Percentiles rank a stretch among this genome's conserved stretches.
Evolutionary conservation across 2,329 filamentous ascomycete species (phyloP).

Genomic region (Ophiosphaerella herpotricha): DNA sequence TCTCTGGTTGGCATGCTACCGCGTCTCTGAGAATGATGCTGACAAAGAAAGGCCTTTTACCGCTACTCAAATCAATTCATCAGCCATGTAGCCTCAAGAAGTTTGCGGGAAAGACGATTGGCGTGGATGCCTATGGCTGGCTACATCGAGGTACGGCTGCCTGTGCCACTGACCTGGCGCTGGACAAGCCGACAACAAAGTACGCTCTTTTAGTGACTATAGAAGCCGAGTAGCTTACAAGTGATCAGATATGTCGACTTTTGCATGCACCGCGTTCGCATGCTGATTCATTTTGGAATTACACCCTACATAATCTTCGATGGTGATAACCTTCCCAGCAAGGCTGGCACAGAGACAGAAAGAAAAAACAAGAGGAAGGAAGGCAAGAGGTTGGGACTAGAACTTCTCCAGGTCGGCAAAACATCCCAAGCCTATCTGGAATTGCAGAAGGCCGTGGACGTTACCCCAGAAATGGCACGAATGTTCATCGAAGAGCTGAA

Average conservation of each 20-base stretch:
- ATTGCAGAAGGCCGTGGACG: slow-evolving; percentile 92
- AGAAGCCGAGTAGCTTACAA: slow-evolving; percentile 12
- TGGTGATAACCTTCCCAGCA: slow-evolving; percentile 92
- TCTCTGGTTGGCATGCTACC: slow-evolving; percentile 38
- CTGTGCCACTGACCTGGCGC: slow-evolving; percentile 87
- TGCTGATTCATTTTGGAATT: slow-evolving; percentile 91
- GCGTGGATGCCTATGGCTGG: slow-evolving; percentile 98
- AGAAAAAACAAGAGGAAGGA: slow-evolving; percentile 77
- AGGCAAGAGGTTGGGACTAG: slow-evolving; percentile 74
- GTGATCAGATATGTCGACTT: slow-evolving; percentile 81
- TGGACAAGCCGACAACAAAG: slow-evolving; percentile 86
- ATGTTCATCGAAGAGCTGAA: slow-evolving; percentile 91
- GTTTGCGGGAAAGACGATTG: slow-evolving; percentile 84
- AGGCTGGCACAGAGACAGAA: slow-evolving; percentile 81
- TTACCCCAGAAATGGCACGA: slow-evolving; percentile 94
- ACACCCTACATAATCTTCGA: slow-evolving; percentile 97
- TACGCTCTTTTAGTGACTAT: slow-evolving; percentile 50
- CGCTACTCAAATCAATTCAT: slow-evolving; percentile 94
- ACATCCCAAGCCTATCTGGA: slow-evolving; percentile 79
- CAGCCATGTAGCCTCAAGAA: slow-evolving; percentile 85
- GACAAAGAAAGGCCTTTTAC: slow-evolving; percentile 72
- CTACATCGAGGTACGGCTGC: slow-evolving; percentile 89
- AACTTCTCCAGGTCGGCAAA: slow-evolving; percentile 81
- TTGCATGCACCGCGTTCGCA: slow-evolving; percentile 85
- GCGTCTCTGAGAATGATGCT: slow-evolving; percentile 26